Evolutionary conservation across 805 yeast species (phyloP), one percentile per base, ranked within the genome.

Genomic region (Nakazawaea populi): DNA sequence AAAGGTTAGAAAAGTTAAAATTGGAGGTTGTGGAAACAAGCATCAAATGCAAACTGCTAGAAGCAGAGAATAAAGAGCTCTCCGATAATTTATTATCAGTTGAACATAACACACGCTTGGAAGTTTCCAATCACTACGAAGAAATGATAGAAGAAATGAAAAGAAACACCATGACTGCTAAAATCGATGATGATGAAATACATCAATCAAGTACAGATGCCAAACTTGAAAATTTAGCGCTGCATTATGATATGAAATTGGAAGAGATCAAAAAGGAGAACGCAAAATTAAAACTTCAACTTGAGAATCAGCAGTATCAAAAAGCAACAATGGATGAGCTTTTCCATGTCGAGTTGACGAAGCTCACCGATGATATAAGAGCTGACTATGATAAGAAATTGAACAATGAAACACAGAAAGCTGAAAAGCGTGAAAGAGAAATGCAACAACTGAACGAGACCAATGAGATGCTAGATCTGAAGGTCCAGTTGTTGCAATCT

Each of bases 211-310:
- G 52, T 51, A 62, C 59, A 38, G 74, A 62, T 57, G 57, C 48
- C 42, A 73, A 61, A 54, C 55, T 62, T 49, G 62, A 57, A 44
- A 63, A 60, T 27, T 52, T 70, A 11, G 63, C 71, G 0, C 54
- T 53, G n/a, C 66, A 64, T 37, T 69, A 68, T 44, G 71, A 67
- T 35, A 55, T 57, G 5, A 65, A 61, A 46, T 46, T 71, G 3
- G 53, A 58, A 11, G 58, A 55, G 4, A 53, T 58, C 65, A 60
- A 62, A 52, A 42, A 35, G 9, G 58, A 61, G 37, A 58, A 55
- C 31, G 55, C 57, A 3, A 47, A 14, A 8, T 35, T 49, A 24
- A 49, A 44, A 37, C 7, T 49, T 6, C 31, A 44, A 29, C n/a
- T 49, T 36, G 52, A 49, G 29, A 49, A 39, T 9, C 27, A 39